Conservation (phyloP, 2,329 filamentous ascomycete species). For the Trichoderma sp. region DNA sequence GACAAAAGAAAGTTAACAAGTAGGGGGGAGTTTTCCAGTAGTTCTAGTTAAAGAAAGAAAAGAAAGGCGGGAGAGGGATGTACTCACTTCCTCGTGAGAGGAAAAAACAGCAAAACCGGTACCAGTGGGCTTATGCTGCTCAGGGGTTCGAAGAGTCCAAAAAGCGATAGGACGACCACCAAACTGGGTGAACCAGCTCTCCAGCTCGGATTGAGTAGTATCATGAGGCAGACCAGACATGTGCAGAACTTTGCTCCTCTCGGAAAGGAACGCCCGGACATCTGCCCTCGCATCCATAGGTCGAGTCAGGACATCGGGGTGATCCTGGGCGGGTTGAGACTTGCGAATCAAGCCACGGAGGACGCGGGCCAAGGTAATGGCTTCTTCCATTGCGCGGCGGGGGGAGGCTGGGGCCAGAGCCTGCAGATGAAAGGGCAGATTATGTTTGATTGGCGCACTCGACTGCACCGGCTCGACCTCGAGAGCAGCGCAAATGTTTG, state of each 20-base stretch:
- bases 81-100: slow-evolving; percentile 92
- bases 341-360: slow-evolving; percentile 91
- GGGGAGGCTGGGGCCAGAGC: slow-evolving; percentile 92
- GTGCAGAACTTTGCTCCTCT: slow-evolving; percentile 96
- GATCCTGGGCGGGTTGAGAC: slow-evolving; percentile 89
- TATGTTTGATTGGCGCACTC: slow-evolving; percentile 97
- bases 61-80: neutral
- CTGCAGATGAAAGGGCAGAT: slow-evolving; percentile 95
- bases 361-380: slow-evolving; percentile 88
- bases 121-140: slow-evolving; percentile 99
- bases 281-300: slow-evolving; percentile 97
- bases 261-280: slow-evolving; percentile 90
- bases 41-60: neutral
- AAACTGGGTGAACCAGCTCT: slow-evolving; percentile 99
- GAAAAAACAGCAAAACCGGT: slow-evolving; percentile 98
- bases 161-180: slow-evolving; percentile 97
- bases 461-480: slow-evolving; percentile 98
- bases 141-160: slow-evolving; percentile 95
- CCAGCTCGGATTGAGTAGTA: slow-evolving; percentile 95
- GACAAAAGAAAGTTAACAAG: neutral
- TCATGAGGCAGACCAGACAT: slow-evolving; percentile 97
- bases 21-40: neutral
- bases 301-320: slow-evolving; percentile 88
- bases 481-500: slow-evolving; percentile 96
- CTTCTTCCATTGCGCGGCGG: slow-evolving; percentile 95